Evolutionary conservation across 2,329 filamentous ascomycete genomes (phyloP).

Genomic region (Claviceps sp.): DNA sequence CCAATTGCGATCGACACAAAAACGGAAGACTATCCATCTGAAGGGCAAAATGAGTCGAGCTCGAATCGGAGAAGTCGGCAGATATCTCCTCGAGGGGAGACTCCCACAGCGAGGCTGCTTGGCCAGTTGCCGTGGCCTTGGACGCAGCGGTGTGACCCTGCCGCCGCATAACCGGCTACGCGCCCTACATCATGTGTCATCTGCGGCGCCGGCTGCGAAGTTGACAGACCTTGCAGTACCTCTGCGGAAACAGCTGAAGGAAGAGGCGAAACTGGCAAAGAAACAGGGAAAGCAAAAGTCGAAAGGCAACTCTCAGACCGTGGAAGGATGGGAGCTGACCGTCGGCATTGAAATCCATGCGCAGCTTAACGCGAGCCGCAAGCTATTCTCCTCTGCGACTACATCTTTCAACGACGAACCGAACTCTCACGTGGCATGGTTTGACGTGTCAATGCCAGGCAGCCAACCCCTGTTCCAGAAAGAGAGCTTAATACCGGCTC

Average conservation of each 20-base stretch:
- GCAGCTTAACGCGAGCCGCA: conserved; percentile 76
- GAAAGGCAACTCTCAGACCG: conserved; percentile 34
- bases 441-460: conserved; percentile 82
- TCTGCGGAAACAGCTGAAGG: conserved; percentile 59
- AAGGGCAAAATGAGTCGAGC: conserved; percentile 1
- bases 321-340: conserved; percentile 75
- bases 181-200: background rate
- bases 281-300: conserved; percentile 41
- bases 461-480: conserved; percentile 77
- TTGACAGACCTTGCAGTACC: conserved; percentile 26
- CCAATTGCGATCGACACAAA: background rate
- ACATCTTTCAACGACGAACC: conserved; percentile 54
- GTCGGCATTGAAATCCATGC: conserved; percentile 97
- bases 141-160: background rate
- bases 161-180: background rate
- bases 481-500: conserved; percentile 72
- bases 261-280: conserved; percentile 57
- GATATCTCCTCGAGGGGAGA: conserved; percentile 4
- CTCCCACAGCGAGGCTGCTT: conserved; percentile 4
- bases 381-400: conserved; percentile 71
- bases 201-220: conserved; percentile 9
- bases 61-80: conserved; percentile 1
- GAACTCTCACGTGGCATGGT: conserved; percentile 78
- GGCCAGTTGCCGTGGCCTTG: background rate
- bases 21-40: background rate